Evolutionary conservation across 345 rosid genomes (phyloP).

Genomic region (Pistacia vera): DNA sequence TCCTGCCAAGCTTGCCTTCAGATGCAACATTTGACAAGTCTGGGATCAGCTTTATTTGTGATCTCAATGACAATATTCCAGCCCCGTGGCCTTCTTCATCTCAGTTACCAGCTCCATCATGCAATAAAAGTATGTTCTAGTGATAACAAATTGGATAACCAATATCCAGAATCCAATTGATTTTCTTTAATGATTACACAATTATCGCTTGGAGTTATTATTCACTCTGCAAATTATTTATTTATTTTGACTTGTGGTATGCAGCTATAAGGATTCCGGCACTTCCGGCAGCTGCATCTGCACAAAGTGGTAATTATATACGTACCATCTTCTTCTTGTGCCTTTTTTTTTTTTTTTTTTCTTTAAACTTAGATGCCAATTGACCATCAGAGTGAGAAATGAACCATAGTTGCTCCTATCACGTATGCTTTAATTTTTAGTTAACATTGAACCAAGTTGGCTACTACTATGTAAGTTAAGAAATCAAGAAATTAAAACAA

Average conservation of each 20-base stretch:
- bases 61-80: constrained; percentile 93
- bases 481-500: neutral
- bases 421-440: too few relatives aligned
- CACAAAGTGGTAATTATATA: constrained; percentile 57
- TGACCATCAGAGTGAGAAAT: neutral
- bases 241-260: constrained; percentile 10
- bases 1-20: constrained; percentile 93
- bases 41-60: constrained; percentile 93
- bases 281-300: constrained; percentile 91
- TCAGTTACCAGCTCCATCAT: constrained; percentile 60
- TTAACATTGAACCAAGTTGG: neutral
- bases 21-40: constrained; percentile 89
- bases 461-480: too few relatives aligned
- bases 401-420: neutral
- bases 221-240: neutral
- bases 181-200: neutral
- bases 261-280: constrained; percentile 90
- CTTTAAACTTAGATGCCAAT: neutral
- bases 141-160: neutral
- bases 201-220: neutral
- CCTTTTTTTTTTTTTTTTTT: neutral
- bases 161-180: neutral
- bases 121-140: constrained; percentile 66
- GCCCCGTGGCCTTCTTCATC: constrained; percentile 86
- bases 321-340: neutral